Evolutionary conservation across 257 asterid species (phyloP), one percentile per base, ranked within the genome.

Genomic region (Plantago elongata): DNA sequence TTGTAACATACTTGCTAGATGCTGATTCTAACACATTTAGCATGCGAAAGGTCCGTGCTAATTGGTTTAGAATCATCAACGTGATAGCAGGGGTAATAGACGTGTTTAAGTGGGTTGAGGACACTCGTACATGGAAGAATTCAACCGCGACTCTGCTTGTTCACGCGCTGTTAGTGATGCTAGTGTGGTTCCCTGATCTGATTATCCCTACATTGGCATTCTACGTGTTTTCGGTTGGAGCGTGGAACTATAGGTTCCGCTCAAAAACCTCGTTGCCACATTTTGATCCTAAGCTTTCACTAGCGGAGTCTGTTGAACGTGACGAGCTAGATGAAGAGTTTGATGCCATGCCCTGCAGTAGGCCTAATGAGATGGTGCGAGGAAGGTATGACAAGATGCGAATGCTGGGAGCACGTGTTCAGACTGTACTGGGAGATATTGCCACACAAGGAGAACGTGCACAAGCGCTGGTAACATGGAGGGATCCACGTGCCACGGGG

Each of bases 401-500:
- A 47, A 67, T 82, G 84, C 57, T 90, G 8, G 96, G 96, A 12
- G 94, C 86, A 5, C 95, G 98, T 0, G 90, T 82, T 13, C 98
- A 88, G 52, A 75, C 84, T 1, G 56, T 88, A 16, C 52, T 91
- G 70, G 98, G 98, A 0, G 95, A 88, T 29, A 13, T 90, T 0
- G 98, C 98, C 17, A 82, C 92, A 9, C 98, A 90, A 52, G 95
- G 95, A 1, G 98, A 90, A 60, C 76, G 98, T 0, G 68, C 78
- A 62, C 96, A 87, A 22, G 95, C 98, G 11, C 70, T 90, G 66
- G 94, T 90, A 77, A 78, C 83, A 16, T 90, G 98, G 98, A 65
- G 82, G 9, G 98, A 91, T 70, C 96, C 98, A 0, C 94, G 95
- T 9, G 98, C 98, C 30, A 91, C 98, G 13, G 95, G 91, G 72